Evolutionary conservation across 1,284 basidiomycete species (phyloP), one percentile per base, ranked within the genome.

Genomic region (Pseudozyma tsukubaensis): DNA sequence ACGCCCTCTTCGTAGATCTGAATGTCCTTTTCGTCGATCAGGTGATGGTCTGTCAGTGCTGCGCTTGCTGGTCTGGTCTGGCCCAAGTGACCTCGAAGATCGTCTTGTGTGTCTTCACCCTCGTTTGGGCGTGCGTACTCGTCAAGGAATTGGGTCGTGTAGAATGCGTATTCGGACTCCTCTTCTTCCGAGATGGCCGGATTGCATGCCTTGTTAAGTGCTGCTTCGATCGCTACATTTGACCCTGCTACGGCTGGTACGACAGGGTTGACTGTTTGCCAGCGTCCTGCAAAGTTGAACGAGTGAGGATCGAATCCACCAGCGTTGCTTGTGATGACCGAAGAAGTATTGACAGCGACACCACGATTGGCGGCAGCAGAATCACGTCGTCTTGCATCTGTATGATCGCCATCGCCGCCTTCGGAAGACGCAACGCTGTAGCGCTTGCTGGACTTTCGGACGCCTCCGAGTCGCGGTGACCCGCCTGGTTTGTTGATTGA

Each of bases 1-100:
- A 77, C 76, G 24, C 73, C 69, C 21, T 77, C 68, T 49, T 78
- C 76, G 60, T 78, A 78, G 53, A 76, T 71, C 57, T 64, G 59
- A 18, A 71, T 67, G 48, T 75, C 72, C 24, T 68, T 71, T 24
- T 75, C 72, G 60, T 75, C 63, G 48, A 75, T 67, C 62, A 70
- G 19, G 19, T 70, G 72, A 51, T 75, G 61, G 19, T 68, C 67
- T 8, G 57, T 64, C 40, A 64, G 39, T 1, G 61, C 57, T 32
- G 57, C 61, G 1, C 36, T 52, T 4, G 45, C 42, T 12, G 65
- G 16, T 21, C 51, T 39, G 4, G 44, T 21, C 35, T n/a, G 34
- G 11, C 29, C 21, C 11, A 18, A 35, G 0, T 34, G 37, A 2
- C 21, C 21, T 3, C 59, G 21, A 3, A 11, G 21, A n/a, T 63